Evolutionary conservation across 1,284 basidiomycete species (phyloP).

Genomic region (Microbotryum saponariae): DNA sequence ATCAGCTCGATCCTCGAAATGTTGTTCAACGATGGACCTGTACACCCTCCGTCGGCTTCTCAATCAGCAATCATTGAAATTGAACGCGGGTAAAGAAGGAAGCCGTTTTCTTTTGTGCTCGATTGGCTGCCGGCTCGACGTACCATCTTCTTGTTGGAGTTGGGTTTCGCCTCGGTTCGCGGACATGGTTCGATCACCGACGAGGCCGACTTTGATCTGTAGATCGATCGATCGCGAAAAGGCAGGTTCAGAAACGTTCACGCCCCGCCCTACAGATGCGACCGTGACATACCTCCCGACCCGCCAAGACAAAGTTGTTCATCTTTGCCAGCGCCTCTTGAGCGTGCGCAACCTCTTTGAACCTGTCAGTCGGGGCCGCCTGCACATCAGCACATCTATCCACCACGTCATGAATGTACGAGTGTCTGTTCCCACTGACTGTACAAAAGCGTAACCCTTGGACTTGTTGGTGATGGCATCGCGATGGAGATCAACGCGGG

Average conservation of each 20-base stretch:
- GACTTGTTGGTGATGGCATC: constrained; percentile 71
- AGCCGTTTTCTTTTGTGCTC: no score
- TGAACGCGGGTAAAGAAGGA: no score
- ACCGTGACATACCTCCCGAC: constrained; percentile 60
- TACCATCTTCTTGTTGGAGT: constrained; percentile 30
- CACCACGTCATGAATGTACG: neutral
- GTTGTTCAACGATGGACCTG: constrained; percentile 72
- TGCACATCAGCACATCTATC: neutral
- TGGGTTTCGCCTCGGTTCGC: constrained; percentile 15
- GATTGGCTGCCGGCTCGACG: neutral
- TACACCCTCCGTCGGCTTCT: no score
- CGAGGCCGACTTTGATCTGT: constrained; percentile 37
- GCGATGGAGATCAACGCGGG: constrained; percentile 94
- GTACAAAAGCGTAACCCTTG: constrained; percentile 97
- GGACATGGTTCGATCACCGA: constrained; percentile 32
- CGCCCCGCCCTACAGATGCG: no score
- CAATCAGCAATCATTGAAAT: no score
- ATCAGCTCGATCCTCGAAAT: constrained; percentile 93
- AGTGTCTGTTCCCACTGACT: constrained; percentile 51
- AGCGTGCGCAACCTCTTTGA: constrained; percentile 79
- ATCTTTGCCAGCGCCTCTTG: constrained; percentile 95
- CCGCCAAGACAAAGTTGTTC: constrained; percentile 96
- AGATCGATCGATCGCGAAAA: neutral
- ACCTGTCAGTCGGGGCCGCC: constrained; percentile 48
- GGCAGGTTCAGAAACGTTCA: neutral